Evolutionary conservation across 345 rosid genomes (phyloP).

Genomic region (Conringia planisiliqua): DNA sequence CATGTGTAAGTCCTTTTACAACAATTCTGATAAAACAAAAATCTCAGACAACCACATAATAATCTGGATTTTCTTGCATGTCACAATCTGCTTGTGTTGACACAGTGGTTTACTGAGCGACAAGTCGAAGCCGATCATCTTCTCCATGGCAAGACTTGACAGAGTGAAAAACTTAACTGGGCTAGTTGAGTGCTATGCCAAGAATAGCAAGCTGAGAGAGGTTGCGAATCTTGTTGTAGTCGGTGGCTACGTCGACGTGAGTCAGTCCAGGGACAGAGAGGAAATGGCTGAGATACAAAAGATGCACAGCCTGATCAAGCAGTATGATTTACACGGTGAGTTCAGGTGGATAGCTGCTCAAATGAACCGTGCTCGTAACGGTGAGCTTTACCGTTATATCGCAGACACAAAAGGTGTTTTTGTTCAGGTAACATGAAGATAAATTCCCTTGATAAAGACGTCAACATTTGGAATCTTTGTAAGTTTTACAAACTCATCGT

Average conservation of each 20-base stretch:
- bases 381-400: conserved; percentile 56
- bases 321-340: conserved; percentile 49
- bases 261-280: conserved; percentile 47
- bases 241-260: conserved; percentile 44
- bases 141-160: conserved; percentile 71
- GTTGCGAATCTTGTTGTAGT: conserved; percentile 48
- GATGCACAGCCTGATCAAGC: conserved; percentile 43
- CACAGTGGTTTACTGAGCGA: conserved; percentile 46
- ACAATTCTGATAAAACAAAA: not conserved
- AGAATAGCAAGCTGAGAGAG: conserved; percentile 44
- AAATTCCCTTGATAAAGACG: not conserved
- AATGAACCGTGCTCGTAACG: conserved; percentile 54
- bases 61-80: not conserved
- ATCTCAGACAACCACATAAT: not conserved
- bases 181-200: conserved; percentile 53
- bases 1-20: conserved; percentile 46
- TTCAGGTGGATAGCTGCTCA: conserved; percentile 54
- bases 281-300: conserved; percentile 53
- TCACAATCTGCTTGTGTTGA: conserved; percentile 2
- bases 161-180: conserved; percentile 58
- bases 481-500: not conserved
- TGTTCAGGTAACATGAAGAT: conserved; percentile 37
- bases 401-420: conserved; percentile 54
- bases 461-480: not conserved
- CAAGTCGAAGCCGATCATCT: conserved; percentile 50